Conservation (phyloP, 1,284 basidiomycete species). For the Cutaneotrichosporon sp. region DNA sequence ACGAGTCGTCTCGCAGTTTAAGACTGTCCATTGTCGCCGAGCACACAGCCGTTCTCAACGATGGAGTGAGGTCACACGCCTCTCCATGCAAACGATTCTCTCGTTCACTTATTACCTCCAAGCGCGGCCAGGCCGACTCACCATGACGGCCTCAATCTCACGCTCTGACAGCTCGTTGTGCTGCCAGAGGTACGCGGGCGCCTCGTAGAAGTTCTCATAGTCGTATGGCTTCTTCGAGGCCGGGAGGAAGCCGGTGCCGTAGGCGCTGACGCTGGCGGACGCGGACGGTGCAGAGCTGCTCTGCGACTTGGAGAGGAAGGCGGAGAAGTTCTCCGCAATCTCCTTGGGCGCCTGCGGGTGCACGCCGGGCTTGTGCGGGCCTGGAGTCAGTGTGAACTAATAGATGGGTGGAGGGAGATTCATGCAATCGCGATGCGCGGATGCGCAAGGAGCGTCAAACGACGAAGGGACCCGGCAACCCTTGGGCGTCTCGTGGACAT, state of each 20-base stretch:
- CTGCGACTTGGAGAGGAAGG: constrained; percentile 55
- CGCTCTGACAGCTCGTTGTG: constrained; percentile 59
- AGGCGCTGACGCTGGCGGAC: constrained; percentile 25
- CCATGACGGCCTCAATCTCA: constrained; percentile 75
- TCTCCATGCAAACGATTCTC: no score
- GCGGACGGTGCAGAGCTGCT: constrained; percentile 15
- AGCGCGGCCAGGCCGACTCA: constrained; percentile 52
- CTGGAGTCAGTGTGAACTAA: constrained; percentile 51
- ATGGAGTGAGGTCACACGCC: no score
- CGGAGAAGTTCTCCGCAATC: constrained; percentile 59
- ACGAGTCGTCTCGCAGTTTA: no score
- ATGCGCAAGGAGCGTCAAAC: background rate
- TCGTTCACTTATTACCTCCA: no score
- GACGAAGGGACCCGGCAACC: no score
- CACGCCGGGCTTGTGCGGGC: constrained; percentile 58
- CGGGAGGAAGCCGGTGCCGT: constrained; percentile 12
- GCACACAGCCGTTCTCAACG: no score
- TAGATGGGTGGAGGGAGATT: no score
- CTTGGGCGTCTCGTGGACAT: no score
- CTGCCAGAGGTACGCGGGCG: constrained; percentile 65
- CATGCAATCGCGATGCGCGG: no score
- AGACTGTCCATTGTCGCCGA: no score
- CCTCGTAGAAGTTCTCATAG: constrained; percentile 71
- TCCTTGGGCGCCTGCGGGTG: constrained; percentile 73
- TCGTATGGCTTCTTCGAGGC: constrained; percentile 45